Percentiles rank a stretch among this genome's conserved stretches.
phyloP scores from a whole-genome alignment of 2,329 filamentous ascomycete species.

The Meredithiella fracta region DNA sequence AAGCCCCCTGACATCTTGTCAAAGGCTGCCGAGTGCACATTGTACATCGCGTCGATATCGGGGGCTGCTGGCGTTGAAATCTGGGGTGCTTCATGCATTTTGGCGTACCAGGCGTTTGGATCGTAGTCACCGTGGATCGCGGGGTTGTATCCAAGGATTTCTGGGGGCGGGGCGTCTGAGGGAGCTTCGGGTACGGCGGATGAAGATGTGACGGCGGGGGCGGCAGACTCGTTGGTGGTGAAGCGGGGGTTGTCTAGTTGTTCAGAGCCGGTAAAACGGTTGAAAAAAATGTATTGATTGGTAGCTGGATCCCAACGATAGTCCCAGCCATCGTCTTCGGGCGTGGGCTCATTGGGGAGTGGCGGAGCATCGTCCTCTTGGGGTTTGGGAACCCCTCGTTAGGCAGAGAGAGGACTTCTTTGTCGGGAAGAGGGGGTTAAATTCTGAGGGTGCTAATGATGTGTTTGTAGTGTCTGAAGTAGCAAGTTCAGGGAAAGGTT shows the following conservation, averaged over 20 bases:
- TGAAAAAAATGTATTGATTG: conserved; percentile 69
- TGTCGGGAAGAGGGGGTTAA: conserved; percentile 12
- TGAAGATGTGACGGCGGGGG: no score
- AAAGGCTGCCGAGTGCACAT: conserved; percentile 49
- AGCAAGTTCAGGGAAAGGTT: conserved; percentile 35
- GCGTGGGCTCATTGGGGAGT: conserved; percentile 27
- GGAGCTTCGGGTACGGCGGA: conserved; percentile 21
- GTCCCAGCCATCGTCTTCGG: conserved; percentile 63
- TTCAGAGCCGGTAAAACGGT: conserved; percentile 55
- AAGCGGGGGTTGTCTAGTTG: conserved; percentile 83
- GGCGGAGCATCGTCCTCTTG: conserved; percentile 21
- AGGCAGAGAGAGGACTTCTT: conserved; percentile 13
- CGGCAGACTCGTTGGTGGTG: conserved; percentile 22
- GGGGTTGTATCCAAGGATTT: conserved; percentile 62
- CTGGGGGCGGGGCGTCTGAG: conserved; percentile 17
- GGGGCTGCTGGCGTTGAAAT: conserved; percentile 19
- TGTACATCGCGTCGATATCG: conserved; percentile 19
- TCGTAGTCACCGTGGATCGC: conserved; percentile 95
- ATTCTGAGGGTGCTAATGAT: neutral
- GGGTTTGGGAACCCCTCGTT: conserved; percentile 11
- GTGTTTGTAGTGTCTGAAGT: neutral
- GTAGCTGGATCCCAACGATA: conserved; percentile 55
- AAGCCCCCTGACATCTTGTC: conserved; percentile 81
- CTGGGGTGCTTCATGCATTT: conserved; percentile 26
- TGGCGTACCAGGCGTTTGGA: conserved; percentile 84